A percentile compares a stretch with the other conserved stretches of the same genome.
Conservation (phyloP, 1,284 basidiomycete species). For the Ganoderma sinense region DNA sequence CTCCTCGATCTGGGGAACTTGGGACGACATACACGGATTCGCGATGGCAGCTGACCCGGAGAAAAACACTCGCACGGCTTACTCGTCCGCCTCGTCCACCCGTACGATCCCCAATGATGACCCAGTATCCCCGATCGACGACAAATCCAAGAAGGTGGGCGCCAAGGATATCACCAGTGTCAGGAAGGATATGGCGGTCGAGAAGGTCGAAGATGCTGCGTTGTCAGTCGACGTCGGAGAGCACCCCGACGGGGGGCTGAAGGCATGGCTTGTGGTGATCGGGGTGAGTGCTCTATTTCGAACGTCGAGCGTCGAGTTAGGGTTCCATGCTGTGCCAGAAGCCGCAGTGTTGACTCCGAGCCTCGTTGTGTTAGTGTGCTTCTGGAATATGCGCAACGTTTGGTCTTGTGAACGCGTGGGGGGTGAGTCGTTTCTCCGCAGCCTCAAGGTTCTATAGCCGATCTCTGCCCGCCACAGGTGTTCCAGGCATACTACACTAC, state of each 20-base stretch:
- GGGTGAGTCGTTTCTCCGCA: slow-evolving; percentile 39
- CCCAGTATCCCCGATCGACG: background rate
- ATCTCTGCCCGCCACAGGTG: slow-evolving; percentile 39
- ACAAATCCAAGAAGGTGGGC: background rate
- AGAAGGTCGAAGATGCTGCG: background rate
- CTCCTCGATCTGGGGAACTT: background rate
- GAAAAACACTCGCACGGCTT: background rate
- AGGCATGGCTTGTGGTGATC: slow-evolving; percentile 48
- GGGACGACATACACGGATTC: background rate
- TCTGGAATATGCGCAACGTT: slow-evolving; percentile 46
- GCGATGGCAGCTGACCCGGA: slow-evolving; percentile 1
- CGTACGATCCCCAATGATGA: slow-evolving; percentile 6
- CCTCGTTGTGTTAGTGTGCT: slow-evolving; percentile 14
- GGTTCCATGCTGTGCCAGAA: background rate
- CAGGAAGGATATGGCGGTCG: background rate
- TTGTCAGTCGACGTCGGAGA: slow-evolving; percentile 3
- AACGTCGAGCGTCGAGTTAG: background rate
- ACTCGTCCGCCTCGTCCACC: slow-evolving; percentile 12
- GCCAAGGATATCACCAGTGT: background rate
- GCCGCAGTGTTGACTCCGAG: background rate
- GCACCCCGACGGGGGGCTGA: slow-evolving; percentile 48
- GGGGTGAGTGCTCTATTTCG: slow-evolving; percentile 41
- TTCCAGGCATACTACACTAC: slow-evolving; percentile 56
- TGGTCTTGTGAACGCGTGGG: slow-evolving; percentile 53
- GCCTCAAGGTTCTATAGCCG: background rate